These are phyloP conservation scores for Irpex sp. DNA, from an alignment of 1,284 basidiomycete genomes.

Conservation along the genomic window DNA sequence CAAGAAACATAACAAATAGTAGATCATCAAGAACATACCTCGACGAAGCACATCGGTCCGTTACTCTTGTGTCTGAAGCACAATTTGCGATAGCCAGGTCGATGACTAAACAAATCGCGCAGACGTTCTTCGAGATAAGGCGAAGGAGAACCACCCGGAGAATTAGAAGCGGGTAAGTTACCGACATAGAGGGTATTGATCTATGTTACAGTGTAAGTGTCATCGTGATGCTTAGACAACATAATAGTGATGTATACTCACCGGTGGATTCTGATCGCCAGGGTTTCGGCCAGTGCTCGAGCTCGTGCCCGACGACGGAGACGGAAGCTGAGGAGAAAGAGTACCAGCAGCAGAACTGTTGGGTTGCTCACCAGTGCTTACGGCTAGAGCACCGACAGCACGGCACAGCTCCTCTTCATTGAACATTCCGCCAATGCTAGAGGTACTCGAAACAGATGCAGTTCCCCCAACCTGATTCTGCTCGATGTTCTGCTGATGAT, in stretches of 20 bases:
- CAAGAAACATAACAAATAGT: conserved; percentile 10
- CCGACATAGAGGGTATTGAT: conserved; percentile 96
- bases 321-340: conserved; percentile 42
- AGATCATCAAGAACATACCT: conserved; percentile 46
- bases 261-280: conserved; percentile 88
- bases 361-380: conserved; percentile 38
- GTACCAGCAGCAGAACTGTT: conserved; percentile 23
- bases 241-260: conserved; percentile 31
- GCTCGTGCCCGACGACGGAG: conserved; percentile 39
- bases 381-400: conserved; percentile 42
- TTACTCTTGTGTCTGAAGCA: conserved; percentile 95
- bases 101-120: conserved; percentile 74
- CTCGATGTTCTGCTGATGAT: conserved; percentile 13
- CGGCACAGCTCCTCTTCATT: conserved; percentile 39
- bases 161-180: conserved; percentile 79
- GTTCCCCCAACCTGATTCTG: conserved; percentile 4
- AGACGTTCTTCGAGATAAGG: conserved; percentile 85
- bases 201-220: conserved; percentile 28
- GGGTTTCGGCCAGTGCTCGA: conserved; percentile 49
- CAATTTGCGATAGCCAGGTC: conserved; percentile 85
- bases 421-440: conserved; percentile 35
- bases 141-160: conserved; percentile 62
- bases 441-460: conserved; percentile 31
- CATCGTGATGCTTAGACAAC: neutral
- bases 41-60: conserved; percentile 97